Conservation (phyloP, 2,329 filamentous ascomycete genomes). For the Phaeosphaeriaceae sp. region DNA sequence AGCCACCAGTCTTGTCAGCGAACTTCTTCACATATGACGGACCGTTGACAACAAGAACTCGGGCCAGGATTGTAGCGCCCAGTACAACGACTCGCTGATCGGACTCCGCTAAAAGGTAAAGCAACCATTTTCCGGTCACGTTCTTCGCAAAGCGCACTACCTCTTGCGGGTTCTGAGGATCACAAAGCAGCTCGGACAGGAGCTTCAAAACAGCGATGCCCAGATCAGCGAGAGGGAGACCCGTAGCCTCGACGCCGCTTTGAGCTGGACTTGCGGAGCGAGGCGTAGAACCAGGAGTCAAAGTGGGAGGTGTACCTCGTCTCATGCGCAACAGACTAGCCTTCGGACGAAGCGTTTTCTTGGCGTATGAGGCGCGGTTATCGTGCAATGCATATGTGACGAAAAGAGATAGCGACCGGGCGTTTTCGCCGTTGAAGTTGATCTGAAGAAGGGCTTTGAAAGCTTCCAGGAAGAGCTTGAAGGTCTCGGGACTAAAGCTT, state of each 20-base stretch:
- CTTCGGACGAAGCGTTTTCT: conserved; percentile 43
- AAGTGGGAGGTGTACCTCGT: conserved; percentile 33
- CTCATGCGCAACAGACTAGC: conserved; percentile 43
- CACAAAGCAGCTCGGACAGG: conserved; percentile 80
- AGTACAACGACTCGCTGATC: conserved; percentile 83
- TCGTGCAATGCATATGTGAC: conserved; percentile 91
- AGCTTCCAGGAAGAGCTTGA: conserved; percentile 79
- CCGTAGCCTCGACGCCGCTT: conserved; percentile 19
- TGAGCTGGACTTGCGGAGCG: conserved; percentile 42
- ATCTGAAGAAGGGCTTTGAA: conserved; percentile 82
- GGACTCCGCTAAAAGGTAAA: conserved; percentile 88
- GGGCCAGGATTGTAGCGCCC: conserved; percentile 82
- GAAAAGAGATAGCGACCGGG: conserved; percentile 87
- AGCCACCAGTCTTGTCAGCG: conserved; percentile 83
- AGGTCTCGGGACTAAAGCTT: conserved; percentile 72
- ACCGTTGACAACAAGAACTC: conserved; percentile 84
- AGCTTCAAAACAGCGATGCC: conserved; percentile 78
- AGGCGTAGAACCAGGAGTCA: conserved; percentile 39
- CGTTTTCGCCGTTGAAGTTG: conserved; percentile 82
- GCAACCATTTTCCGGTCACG: conserved; percentile 95
- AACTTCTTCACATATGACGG: conserved; percentile 85
- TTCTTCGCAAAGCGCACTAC: conserved; percentile 91
- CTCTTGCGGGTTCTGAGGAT: conserved; percentile 70
- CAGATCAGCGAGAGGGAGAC: conserved; percentile 70
- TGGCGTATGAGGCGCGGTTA: conserved; percentile 53